Evolutionary conservation across 179 eudicot species (phyloP).

Genomic region (Drosera spatulata): DNA sequence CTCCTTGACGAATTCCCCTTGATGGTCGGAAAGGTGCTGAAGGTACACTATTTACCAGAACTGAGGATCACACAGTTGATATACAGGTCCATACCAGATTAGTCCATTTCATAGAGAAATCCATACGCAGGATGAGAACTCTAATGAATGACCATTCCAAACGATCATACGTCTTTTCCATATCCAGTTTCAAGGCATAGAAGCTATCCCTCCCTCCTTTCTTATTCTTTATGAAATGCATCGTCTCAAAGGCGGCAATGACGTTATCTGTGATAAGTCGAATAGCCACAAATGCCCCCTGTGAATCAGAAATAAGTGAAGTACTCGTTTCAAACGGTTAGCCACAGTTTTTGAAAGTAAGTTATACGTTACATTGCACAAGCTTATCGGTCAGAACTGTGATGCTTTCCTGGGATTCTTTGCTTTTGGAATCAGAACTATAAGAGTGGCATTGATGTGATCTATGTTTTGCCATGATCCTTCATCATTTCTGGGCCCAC

Average conservation of each 20-base stretch:
- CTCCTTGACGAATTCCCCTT: not conserved
- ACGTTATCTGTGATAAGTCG: not conserved
- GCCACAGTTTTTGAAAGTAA: not conserved
- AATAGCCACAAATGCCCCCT: not conserved
- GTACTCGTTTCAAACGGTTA: not conserved
- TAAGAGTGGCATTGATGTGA: not conserved
- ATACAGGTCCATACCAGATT: not conserved
- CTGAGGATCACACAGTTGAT: not conserved
- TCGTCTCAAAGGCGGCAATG: not conserved
- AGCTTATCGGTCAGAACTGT: not conserved
- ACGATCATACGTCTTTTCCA: not conserved
- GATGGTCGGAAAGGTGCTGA: not conserved
- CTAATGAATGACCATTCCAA: not conserved
- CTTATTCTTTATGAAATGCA: not conserved
- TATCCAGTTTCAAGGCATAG: not conserved
- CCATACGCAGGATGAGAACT: not conserved
- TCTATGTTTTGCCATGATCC: too few species aligned
- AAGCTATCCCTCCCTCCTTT: too few species aligned
- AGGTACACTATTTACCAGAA: not conserved
- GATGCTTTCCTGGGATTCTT: not conserved
- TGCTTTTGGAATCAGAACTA: not conserved
- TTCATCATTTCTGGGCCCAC: too few species aligned
- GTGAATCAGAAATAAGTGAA: not conserved
- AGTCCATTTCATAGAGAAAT: not conserved
- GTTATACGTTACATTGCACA: not conserved